Evolutionary conservation across 2,329 filamentous ascomycete species (phyloP).

Genomic region (Pestalotiopsis sp.): DNA sequence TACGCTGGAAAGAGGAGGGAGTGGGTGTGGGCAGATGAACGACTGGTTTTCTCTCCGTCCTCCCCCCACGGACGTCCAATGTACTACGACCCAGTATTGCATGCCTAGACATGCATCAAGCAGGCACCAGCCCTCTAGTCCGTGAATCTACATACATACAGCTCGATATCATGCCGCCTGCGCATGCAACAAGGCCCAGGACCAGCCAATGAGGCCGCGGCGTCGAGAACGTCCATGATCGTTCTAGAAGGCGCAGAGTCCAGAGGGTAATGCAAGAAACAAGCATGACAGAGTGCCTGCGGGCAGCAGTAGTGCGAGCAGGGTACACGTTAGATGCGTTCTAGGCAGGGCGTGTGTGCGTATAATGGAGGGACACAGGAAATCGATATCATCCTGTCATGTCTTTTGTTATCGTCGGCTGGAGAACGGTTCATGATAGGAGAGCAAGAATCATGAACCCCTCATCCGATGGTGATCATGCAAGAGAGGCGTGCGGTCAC

Average conservation of each 20-base stretch:
- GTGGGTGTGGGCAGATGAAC: neutral
- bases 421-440: too few species aligned
- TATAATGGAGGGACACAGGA: too few species aligned
- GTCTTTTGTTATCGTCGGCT: too few species aligned
- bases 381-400: too few species aligned
- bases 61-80: neutral
- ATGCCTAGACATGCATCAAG: neutral
- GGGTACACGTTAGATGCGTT: too few species aligned
- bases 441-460: too few species aligned
- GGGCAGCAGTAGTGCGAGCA: neutral
- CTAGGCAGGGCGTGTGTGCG: too few species aligned
- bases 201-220: neutral
- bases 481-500: neutral
- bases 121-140: neutral
- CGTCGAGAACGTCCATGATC: constrained; percentile 1
- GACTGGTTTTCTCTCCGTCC: neutral
- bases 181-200: neutral
- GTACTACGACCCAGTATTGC: neutral
- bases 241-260: constrained; percentile 8
- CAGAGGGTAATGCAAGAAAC: neutral
- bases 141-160: neutral
- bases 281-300: neutral
- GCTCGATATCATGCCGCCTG: neutral
- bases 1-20: neutral
- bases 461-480: neutral